Percentiles rank a stretch among this genome's conserved stretches.
Conservation (phyloP, 73 alveolate species). For the Paramecium tetraurelia region DNA sequence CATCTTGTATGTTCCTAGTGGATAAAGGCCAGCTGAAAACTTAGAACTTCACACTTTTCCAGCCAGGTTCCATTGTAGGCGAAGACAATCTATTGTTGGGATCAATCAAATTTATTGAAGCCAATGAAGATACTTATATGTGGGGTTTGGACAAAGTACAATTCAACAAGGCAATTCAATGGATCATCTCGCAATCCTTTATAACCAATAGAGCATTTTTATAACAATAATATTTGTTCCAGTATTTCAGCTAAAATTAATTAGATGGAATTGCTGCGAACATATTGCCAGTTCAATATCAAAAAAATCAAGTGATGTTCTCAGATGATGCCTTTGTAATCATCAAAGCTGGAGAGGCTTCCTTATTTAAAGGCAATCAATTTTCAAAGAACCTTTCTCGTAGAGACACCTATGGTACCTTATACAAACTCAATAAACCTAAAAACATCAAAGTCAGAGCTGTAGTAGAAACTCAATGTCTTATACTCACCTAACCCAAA, state of each 20-base stretch:
- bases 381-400: not conserved
- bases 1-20: not conserved
- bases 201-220: not conserved
- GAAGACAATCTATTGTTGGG: not conserved
- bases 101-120: not conserved
- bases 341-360: not conserved
- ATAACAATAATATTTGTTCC: not conserved
- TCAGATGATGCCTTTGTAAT: slow-evolving; percentile 12
- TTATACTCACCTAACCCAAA: not conserved
- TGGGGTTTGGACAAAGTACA: not conserved
- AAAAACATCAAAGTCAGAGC: not conserved
- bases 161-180: not conserved
- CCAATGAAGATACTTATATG: not conserved
- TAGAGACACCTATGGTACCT: not conserved
- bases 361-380: not conserved
- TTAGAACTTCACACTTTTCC: not conserved
- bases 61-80: not conserved
- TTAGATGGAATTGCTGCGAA: not conserved
- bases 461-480: not conserved
- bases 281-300: not conserved
- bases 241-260: not conserved
- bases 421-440: not conserved
- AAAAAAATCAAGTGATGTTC: not conserved
- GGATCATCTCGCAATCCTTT: not conserved
- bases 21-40: not conserved